Percentiles rank a stretch among this genome's conserved stretches.
These are phyloP conservation scores for Elsinoe perseae DNA, from an alignment of 2,329 filamentous ascomycete species.

Conservation along the genomic window DNA sequence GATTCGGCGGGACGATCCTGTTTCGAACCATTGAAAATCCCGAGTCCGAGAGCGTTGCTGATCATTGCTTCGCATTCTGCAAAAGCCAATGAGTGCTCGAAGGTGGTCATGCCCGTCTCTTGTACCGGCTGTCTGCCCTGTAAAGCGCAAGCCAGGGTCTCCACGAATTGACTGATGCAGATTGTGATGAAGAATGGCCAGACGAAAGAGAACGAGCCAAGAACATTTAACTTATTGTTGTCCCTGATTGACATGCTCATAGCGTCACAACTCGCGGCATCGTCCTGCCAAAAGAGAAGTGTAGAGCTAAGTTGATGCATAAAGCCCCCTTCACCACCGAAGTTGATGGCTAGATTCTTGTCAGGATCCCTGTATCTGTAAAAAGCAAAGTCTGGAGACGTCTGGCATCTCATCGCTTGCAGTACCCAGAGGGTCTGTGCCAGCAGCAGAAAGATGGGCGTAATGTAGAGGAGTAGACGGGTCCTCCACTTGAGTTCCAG, in stretches of 20 bases:
- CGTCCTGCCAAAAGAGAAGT: constrained; percentile 65
- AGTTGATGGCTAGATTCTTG: constrained; percentile 39
- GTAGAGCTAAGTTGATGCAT: constrained; percentile 65
- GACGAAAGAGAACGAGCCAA: constrained; percentile 71
- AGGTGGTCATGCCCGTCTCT: constrained; percentile 92
- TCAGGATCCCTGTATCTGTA: constrained; percentile 41
- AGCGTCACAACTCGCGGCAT: constrained; percentile 66
- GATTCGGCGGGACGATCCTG: constrained; percentile 28
- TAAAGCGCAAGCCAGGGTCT: constrained; percentile 79
- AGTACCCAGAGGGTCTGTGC: constrained; percentile 63
- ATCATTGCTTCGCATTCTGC: constrained; percentile 89
- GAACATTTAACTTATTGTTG: constrained; percentile 42
- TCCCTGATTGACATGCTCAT: constrained; percentile 61
- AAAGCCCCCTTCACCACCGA: constrained; percentile 54
- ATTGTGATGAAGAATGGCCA: constrained; percentile 67
- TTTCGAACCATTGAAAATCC: constrained; percentile 53
- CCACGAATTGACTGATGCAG: constrained; percentile 73
- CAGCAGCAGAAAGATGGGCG: constrained; percentile 63
- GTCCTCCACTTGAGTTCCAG: constrained; percentile 67
- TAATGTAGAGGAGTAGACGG: constrained; percentile 60
- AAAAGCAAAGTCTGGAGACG: constrained; percentile 43
- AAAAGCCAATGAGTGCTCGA: constrained; percentile 93
- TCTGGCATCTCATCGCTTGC: constrained; percentile 87
- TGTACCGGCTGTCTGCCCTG: constrained; percentile 72
- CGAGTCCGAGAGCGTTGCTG: constrained; percentile 67